Percentiles rank a stretch among this genome's conserved stretches.
Evolutionary conservation across 495 filamentous ascomycete genomes (phyloP).

Genomic region (Alectoria sarmentosa): DNA sequence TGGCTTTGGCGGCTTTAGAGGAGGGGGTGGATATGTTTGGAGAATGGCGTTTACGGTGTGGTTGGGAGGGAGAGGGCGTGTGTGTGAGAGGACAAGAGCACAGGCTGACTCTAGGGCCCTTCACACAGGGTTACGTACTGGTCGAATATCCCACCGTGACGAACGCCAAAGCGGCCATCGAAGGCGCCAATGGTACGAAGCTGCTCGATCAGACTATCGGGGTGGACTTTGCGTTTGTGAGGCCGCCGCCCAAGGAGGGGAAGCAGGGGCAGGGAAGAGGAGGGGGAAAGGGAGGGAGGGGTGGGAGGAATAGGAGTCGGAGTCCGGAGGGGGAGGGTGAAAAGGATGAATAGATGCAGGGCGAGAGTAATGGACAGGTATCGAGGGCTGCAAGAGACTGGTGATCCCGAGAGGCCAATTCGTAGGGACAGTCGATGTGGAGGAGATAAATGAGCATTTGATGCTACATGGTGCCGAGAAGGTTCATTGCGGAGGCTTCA

Average conservation of each 20-base stretch:
- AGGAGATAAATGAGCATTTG: neutral
- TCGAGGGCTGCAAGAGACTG: neutral
- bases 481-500: constrained; percentile 1
- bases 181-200: constrained; percentile 71
- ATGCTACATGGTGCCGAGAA: constrained; percentile 10
- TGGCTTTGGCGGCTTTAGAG: neutral
- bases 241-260: constrained; percentile 69
- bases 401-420: too few species aligned
- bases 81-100: too few species aligned
- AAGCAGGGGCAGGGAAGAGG: constrained; percentile 38
- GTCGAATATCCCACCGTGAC: constrained; percentile 88
- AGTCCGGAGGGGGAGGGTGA: constrained; percentile 27
- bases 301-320: constrained; percentile 53
- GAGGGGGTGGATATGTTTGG: neutral
- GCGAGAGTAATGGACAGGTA: too few species aligned
- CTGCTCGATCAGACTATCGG: constrained; percentile 86
- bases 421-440: neutral
- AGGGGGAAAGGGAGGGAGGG: constrained; percentile 44
- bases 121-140: constrained; percentile 73
- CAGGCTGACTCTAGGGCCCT: neutral
- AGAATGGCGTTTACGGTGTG: neutral
- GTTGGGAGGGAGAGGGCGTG: neutral
- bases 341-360: constrained; percentile 17
- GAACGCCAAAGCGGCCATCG: constrained; percentile 80
- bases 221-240: constrained; percentile 95